Conservation (phyloP, 2,329 filamentous ascomycete genomes). For the Cladosporium sp. region DNA sequence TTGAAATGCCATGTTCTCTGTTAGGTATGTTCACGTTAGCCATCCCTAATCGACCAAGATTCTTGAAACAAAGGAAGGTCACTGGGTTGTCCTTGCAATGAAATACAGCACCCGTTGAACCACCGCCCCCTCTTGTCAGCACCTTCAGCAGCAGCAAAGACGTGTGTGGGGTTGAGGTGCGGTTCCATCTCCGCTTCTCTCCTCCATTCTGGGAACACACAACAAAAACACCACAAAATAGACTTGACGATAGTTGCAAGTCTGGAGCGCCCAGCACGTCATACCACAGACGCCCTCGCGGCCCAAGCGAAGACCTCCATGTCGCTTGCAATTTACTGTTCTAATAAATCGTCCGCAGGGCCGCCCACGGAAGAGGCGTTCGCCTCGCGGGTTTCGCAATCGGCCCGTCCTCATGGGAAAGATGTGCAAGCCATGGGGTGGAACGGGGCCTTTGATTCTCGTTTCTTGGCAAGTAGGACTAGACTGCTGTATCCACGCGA, state of each 20-base stretch:
- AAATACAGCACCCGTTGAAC: background rate
- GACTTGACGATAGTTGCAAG: background rate
- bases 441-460: background rate
- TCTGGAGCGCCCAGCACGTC: constrained; percentile 4
- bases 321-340: background rate
- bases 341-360: background rate
- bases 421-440: background rate
- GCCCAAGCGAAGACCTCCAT: background rate
- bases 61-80: background rate
- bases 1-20: background rate
- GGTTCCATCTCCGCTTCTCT: background rate
- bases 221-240: background rate
- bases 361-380: background rate
- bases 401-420: constrained; percentile 4
- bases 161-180: background rate
- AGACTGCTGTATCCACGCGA: background rate
- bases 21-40: background rate
- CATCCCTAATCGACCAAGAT: background rate
- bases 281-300: background rate
- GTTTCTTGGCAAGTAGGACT: background rate
- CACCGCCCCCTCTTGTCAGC: background rate
- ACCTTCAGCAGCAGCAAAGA: background rate
- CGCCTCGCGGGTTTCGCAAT: constrained; percentile 1
- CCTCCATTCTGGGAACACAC: background rate
- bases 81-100: background rate